Conservation (phyloP, 495 filamentous ascomycete species). For the Talaromyces adpressus region DNA sequence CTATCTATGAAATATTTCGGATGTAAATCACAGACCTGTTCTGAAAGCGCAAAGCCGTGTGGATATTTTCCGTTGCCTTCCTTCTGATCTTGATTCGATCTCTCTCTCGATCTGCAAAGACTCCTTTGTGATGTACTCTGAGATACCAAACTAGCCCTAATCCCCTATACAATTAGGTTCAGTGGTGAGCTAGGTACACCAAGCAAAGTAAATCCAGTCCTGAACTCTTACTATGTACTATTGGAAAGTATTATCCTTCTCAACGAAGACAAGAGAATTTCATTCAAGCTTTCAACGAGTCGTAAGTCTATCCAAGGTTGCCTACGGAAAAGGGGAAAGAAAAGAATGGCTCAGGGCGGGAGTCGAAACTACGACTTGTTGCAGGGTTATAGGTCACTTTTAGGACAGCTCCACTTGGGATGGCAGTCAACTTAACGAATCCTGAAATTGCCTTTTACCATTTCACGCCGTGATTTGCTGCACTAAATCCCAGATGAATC, state of each 20-base stretch:
- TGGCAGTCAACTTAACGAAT: slow-evolving; percentile 2
- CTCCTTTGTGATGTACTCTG: neutral
- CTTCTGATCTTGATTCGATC: slow-evolving; percentile 58
- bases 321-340: neutral
- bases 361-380: neutral
- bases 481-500: neutral
- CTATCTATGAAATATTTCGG: slow-evolving; percentile 70
- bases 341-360: neutral
- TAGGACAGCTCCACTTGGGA: neutral
- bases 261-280: neutral
- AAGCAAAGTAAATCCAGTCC: too few relatives aligned
- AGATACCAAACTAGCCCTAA: too few relatives aligned
- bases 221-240: neutral
- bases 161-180: too few relatives aligned
- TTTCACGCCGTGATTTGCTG: slow-evolving; percentile 1
- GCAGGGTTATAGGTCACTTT: neutral
- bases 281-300: neutral
- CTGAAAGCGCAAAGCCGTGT: slow-evolving; percentile 90
- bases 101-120: neutral
- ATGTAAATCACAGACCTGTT: slow-evolving; percentile 59
- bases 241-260: neutral
- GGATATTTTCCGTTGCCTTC: slow-evolving; percentile 99
- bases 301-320: neutral
- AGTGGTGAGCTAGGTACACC: too few relatives aligned
- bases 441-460: slow-evolving; percentile 4